A percentile compares a stretch with the other conserved stretches of the same genome.
phyloP scores from a whole-genome alignment of 1,284 basidiomycete species.

The Ustilago shanxiensis region DNA sequence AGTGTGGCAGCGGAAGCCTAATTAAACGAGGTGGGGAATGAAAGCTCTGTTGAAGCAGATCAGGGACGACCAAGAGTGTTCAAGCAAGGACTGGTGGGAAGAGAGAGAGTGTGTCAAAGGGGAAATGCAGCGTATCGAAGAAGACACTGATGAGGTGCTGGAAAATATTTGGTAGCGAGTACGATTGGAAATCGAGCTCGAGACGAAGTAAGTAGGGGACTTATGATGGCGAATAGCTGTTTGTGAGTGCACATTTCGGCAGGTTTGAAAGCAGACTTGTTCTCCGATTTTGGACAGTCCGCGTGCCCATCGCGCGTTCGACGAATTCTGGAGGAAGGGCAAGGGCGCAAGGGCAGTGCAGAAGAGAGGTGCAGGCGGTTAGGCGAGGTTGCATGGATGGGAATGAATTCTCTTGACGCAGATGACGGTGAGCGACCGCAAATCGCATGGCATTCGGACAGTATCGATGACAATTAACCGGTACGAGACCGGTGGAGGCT shows the following conservation, averaged over 20 bases:
- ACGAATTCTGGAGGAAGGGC: not conserved
- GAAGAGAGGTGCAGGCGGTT: constrained; percentile 1
- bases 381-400: constrained; percentile 4
- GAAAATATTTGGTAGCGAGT: constrained; percentile 5
- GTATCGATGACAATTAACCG: constrained; percentile 7
- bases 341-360: constrained; percentile 11
- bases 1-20: constrained; percentile 33
- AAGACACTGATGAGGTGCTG: constrained; percentile 25
- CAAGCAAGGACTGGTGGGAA: constrained; percentile 15
- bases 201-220: constrained; percentile 37
- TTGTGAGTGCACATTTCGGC: constrained; percentile 27
- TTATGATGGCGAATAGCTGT: constrained; percentile 32
- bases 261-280: constrained; percentile 11
- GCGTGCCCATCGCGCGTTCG: constrained; percentile 10
- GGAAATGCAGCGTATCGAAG: not conserved
- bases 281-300: constrained; percentile 2
- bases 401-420: not conserved
- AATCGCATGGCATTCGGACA: constrained; percentile 1
- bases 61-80: constrained; percentile 7
- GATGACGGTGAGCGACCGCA: constrained; percentile 25
- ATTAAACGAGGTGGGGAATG: constrained; percentile 15
- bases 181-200: constrained; percentile 17
- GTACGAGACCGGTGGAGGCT: constrained; percentile 16
- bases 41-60: not conserved
- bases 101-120: not conserved